phyloP scores from a whole-genome alignment of 2,329 filamentous ascomycete species.

The Malbranchea cinnamomea region DNA sequence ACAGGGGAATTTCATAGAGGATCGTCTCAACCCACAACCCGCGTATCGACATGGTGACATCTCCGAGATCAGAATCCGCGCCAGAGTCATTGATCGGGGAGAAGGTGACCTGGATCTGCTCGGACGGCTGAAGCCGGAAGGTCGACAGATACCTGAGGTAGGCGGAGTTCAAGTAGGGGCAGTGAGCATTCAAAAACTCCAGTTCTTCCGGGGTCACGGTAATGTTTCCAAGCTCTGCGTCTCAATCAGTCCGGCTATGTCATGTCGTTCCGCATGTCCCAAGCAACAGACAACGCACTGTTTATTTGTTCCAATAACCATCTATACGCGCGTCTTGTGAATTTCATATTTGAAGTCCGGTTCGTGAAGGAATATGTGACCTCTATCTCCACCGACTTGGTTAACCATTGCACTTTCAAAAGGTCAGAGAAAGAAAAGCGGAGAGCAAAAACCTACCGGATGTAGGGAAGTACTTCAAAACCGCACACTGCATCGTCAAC shows the following conservation, averaged over 20 bases:
- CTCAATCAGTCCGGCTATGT: constrained; percentile 1
- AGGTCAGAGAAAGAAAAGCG: neutral
- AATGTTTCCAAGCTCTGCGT: constrained; percentile 64
- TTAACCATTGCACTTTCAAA: too few species aligned
- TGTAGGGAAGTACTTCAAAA: constrained; percentile 80
- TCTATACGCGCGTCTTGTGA: constrained; percentile 65
- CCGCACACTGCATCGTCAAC: constrained; percentile 95
- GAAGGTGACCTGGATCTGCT: constrained; percentile 65
- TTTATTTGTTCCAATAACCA: constrained; percentile 77
- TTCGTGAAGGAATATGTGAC: constrained; percentile 95
- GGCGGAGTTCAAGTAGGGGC: constrained; percentile 59
- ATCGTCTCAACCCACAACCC: constrained; percentile 92
- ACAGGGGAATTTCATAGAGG: constrained; percentile 88
- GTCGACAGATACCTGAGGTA: constrained; percentile 72
- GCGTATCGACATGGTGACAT: constrained; percentile 60
- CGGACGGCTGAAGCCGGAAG: constrained; percentile 65
- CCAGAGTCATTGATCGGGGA: constrained; percentile 39
- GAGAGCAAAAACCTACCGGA: constrained; percentile 20
- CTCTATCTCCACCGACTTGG: constrained; percentile 33
- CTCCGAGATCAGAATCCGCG: constrained; percentile 52
- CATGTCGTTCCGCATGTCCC: neutral
- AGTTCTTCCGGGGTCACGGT: constrained; percentile 66
- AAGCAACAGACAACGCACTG: constrained; percentile 36
- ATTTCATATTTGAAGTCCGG: constrained; percentile 81
- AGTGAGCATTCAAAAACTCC: constrained; percentile 60